These are phyloP conservation scores for Mortierella sp. DNA, from an alignment of 371 early-diverging fungal species.

Conservation along the genomic window DNA sequence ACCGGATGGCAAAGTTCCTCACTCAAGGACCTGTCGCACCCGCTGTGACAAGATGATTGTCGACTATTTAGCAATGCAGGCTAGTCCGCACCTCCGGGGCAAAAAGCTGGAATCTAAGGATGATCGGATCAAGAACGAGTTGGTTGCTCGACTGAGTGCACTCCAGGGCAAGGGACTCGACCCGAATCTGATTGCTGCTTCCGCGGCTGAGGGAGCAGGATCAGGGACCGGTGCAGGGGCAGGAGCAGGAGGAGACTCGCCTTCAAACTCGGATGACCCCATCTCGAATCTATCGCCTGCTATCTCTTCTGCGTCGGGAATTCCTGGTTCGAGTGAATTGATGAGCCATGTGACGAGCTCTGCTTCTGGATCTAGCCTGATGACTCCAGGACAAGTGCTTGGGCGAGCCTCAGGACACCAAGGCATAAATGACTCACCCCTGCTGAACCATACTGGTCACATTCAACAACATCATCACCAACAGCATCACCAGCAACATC, in stretches of 20 bases:
- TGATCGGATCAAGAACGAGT: conserved; percentile 34
- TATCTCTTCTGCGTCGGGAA: neutral
- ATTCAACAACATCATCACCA: conserved; percentile 13
- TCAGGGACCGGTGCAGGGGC: neutral
- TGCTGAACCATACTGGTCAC: conserved; percentile 15
- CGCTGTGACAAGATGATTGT: conserved; percentile 49
- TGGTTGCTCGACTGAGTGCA: conserved; percentile 15
- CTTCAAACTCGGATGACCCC: conserved; percentile 6
- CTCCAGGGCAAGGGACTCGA: conserved; percentile 24
- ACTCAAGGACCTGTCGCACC: conserved; percentile 41
- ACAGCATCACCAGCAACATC: conserved; percentile 3
- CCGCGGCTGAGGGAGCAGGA: neutral
- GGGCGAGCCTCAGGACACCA: conserved; percentile 3
- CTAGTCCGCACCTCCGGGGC: conserved; percentile 15
- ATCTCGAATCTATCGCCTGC: conserved; percentile 6
- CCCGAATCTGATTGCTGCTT: neutral
- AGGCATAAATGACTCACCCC: conserved; percentile 6
- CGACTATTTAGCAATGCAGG: conserved; percentile 32
- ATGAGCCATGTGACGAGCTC: conserved; percentile 6
- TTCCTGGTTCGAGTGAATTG: neutral
- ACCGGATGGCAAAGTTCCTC: conserved; percentile 45
- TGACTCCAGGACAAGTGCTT: conserved; percentile 22
- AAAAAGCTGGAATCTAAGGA: conserved; percentile 35
- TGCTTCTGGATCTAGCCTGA: conserved; percentile 11
- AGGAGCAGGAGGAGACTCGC: neutral